Percentiles rank a stretch among this genome's conserved stretches.
Evolutionary conservation across 306 rosid species (phyloP).

Genomic region (Ochetophila trinervis): DNA sequence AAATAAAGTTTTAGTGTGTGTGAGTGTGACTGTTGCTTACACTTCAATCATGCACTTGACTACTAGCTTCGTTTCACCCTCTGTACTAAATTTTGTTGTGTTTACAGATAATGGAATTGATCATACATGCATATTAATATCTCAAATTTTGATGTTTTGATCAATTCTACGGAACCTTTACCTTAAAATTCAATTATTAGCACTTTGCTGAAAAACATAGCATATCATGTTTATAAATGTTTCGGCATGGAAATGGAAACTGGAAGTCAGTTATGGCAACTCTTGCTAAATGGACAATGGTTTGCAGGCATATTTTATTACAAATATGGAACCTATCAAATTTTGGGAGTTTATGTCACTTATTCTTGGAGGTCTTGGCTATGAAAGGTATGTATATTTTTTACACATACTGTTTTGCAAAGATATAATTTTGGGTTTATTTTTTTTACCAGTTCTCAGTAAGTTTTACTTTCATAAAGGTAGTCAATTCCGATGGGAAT

Average conservation of each 20-base stretch:
- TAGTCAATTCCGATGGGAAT: not conserved
- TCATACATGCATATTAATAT: too few species aligned
- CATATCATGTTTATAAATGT: not conserved
- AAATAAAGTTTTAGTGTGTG: not conserved
- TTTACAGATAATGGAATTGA: not conserved
- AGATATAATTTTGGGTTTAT: not conserved
- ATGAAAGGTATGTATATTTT: slow-evolving; percentile 56
- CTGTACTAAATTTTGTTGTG: not conserved
- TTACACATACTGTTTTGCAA: not conserved
- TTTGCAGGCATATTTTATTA: slow-evolving; percentile 91
- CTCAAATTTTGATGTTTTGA: not conserved
- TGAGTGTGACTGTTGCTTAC: slow-evolving; percentile 4
- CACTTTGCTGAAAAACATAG: not conserved
- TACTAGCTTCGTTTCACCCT: not conserved
- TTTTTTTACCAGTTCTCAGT: not conserved
- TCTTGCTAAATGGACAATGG: slow-evolving; percentile 20
- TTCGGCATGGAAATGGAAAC: slow-evolving; percentile 7
- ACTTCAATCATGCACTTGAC: not conserved
- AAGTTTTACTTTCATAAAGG: not conserved
- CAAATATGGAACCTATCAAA: slow-evolving; percentile 84
- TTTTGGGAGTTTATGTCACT: slow-evolving; percentile 92
- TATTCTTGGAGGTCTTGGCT: slow-evolving; percentile 86
- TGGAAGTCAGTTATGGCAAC: not conserved
- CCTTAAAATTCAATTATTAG: not conserved
- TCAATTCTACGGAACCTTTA: not conserved